A percentile compares a stretch with the other conserved stretches of the same genome.
Evolutionary conservation across 2,329 filamentous ascomycete genomes (phyloP).

Genomic region (Diatrype stigma): DNA sequence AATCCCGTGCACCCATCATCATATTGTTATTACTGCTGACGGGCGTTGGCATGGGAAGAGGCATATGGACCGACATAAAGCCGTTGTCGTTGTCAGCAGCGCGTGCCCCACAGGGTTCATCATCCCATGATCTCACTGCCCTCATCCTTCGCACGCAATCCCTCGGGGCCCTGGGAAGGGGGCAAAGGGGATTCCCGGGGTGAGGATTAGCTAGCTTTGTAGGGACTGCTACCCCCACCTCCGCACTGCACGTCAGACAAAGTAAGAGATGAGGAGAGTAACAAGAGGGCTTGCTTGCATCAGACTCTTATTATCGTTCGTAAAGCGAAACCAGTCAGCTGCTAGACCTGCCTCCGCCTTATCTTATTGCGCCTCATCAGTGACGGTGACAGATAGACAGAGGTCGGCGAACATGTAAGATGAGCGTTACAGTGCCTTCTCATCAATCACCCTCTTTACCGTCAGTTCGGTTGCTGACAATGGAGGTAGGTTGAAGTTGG

Average conservation of each 20-base stretch:
- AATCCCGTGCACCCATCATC: neutral
- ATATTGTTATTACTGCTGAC: neutral
- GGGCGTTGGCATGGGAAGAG: neutral
- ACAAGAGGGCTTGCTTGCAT: neutral
- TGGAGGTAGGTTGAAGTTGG: neutral
- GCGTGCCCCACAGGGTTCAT: neutral
- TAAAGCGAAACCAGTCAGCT: neutral
- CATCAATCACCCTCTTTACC: neutral
- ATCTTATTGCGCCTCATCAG: neutral
- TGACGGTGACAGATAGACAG: too few relatives aligned
- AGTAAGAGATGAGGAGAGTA: neutral
- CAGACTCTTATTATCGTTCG: neutral
- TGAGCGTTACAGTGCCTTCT: neutral
- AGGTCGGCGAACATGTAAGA: neutral
- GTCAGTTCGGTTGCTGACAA: neutral
- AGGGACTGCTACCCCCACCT: neutral
- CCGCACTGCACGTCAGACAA: neutral
- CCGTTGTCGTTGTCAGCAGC: neutral
- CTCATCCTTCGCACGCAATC: neutral
- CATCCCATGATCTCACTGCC: neutral
- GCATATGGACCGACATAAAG: neutral
- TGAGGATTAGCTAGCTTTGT: too few relatives aligned
- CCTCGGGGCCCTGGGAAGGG: too few relatives aligned
- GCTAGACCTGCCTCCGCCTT: neutral
- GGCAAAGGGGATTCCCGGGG: neutral